Base-by-base conservation (phyloP, 2,329 filamentous ascomycete genomes). In the Diaporthe batatas region DNA sequence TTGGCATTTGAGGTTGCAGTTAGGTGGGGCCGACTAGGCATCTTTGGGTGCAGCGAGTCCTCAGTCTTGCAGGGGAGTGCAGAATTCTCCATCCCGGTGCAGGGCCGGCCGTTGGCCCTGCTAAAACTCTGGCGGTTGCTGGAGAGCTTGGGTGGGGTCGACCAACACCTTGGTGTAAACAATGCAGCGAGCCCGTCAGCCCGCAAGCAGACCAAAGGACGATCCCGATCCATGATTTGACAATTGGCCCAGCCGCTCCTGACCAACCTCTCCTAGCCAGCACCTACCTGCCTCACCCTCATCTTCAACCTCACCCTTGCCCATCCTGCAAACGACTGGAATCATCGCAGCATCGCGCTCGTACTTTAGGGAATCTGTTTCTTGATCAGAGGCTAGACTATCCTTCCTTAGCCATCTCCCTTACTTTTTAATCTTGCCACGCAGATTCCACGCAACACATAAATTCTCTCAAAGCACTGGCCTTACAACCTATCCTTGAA, bases 121-220 rank as follows among this genome's bases (percentile, higher is more conserved):
- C 68, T 72, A 68, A 57, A 59, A 73, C 32, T 44, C 54, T 68
- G 67, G 72, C 44, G 65, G 73, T 74, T 74, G 73, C 73, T 59
- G 36, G 36, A 64, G 53, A 69, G 47, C 72, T 54, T 14, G 32
- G 73, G 65, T 72, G 73, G 65, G 71, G 70, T 68, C 70, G 29
- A 39, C 47, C 59, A 42, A 49, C 34, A 32, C 68, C 58, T 62
- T 54, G 72, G 58, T 49, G 73, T 74, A 74, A 74, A 74, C 73
- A 74, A 70, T 72, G 55, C 73, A 74, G 57, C 64, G 49, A 70
- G 71, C 62, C 47, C 14, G 58, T n/a, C 47, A 36, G 62, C 62
- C 62, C 44, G 62, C 32, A 67, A 67, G 47, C 62, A 67, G 62
- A 51, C 42, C 25, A 49, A 34, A 49, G 39, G 58, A 32, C 32